Conservation (phyloP, 768 basidiomycete genomes). For the Rhizopogon vesiculosus region DNA sequence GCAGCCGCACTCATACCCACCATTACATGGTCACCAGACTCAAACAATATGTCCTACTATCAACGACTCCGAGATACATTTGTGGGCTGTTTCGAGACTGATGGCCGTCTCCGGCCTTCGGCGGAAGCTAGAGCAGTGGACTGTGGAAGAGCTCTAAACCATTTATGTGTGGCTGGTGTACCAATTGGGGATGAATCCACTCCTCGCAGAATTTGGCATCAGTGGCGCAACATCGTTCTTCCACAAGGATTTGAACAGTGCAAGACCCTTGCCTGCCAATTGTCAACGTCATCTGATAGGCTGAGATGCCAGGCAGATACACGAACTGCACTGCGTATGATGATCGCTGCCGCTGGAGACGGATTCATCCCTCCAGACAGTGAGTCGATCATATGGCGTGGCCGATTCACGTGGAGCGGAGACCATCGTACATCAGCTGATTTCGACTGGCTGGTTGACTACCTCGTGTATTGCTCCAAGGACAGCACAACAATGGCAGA, state of each 20-base stretch:
- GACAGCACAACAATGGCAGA: neutral
- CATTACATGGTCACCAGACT: neutral
- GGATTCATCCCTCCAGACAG: neutral
- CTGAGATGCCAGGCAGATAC: neutral
- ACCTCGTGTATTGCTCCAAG: neutral
- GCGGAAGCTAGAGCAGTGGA: neutral
- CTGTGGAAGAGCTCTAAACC: neutral
- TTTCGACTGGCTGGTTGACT: neutral
- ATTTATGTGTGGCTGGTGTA: neutral
- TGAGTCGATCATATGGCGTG: neutral
- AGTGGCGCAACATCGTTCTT: neutral
- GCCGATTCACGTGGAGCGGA: neutral
- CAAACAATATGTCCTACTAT: neutral
- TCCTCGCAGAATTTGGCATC: neutral
- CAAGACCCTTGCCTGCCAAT: neutral
- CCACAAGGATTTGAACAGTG: neutral
- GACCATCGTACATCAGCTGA: neutral
- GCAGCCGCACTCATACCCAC: slow-evolving; percentile 1
- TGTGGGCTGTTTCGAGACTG: neutral
- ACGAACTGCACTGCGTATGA: neutral
- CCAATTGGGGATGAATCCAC: neutral
- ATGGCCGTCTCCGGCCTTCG: neutral
- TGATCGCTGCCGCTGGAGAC: neutral
- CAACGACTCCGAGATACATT: slow-evolving; percentile 1
- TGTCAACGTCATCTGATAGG: neutral